A percentile compares a stretch with the other conserved stretches of the same genome.
Evolutionary conservation across 169 alveolate species (phyloP).

Genomic region (Eimeria maxima): DNA sequence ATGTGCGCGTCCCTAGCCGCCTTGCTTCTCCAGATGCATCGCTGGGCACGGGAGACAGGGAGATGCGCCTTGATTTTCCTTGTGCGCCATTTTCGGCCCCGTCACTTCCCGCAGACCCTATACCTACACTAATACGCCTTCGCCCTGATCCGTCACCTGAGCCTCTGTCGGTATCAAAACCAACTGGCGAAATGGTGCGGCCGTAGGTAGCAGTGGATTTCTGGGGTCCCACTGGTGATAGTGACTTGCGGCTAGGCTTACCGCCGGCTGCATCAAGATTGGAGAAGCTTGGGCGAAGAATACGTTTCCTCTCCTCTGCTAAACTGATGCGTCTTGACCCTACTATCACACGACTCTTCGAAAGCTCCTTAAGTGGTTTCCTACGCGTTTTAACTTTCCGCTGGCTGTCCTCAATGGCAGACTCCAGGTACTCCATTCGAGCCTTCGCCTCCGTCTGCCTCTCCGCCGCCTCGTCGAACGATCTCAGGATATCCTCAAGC

Average conservation of each 20-base stretch:
- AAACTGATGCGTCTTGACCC: background rate
- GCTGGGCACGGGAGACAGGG: slow-evolving; percentile 38
- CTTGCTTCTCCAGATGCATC: slow-evolving; percentile 9
- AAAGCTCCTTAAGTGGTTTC: background rate
- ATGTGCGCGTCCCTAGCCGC: slow-evolving; percentile 23
- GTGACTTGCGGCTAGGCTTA: slow-evolving; percentile 16
- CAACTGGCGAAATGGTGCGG: slow-evolving; percentile 72
- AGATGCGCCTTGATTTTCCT: slow-evolving; percentile 51
- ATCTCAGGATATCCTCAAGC: slow-evolving; percentile 6
- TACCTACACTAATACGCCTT: slow-evolving; percentile 45
- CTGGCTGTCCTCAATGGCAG: slow-evolving; percentile 24
- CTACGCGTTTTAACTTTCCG: slow-evolving; percentile 55
- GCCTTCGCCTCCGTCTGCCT: slow-evolving; percentile 31
- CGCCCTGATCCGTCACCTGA: slow-evolving; percentile 27
- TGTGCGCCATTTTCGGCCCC: background rate
- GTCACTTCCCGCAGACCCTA: background rate
- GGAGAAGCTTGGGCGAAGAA: slow-evolving; percentile 68
- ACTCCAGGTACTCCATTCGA: slow-evolving; percentile 40
- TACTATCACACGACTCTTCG: background rate
- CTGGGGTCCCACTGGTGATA: background rate
- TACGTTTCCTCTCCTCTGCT: slow-evolving; percentile 36
- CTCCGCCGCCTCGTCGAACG: slow-evolving; percentile 47
- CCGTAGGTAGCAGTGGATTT: background rate
- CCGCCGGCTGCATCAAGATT: slow-evolving; percentile 22
- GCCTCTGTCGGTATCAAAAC: background rate